Base-by-base conservation (phyloP, 257 asterid species). In the Nicotiana otophora region DNA sequence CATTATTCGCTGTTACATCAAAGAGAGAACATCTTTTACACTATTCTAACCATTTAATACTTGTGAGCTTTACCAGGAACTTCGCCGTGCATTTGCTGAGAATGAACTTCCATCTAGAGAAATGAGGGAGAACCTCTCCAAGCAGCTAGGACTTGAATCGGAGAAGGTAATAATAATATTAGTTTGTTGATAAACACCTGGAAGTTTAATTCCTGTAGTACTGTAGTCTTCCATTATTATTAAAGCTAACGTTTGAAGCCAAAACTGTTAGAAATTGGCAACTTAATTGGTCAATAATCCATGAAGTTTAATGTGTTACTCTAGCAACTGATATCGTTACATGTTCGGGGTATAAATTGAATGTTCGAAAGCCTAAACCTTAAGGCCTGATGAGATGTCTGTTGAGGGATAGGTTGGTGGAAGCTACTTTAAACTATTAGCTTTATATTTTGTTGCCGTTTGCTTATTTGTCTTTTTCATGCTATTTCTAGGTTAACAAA, bases 101-200 rank as follows among this genome's bases (percentile, higher is more conserved):
- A 96, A 90, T 86, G 99, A 96, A 88, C 98, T 96, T 88, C 99
- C 99, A 53, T 87, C 89, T 65, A 94, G 94, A 90, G 84, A 90
- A 77, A 65, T 91, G 79, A 86, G 95, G 91, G 92, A 87, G 80
- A 84, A 86, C 74, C 97, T 96, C 68, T 91, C 99, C 3, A 85
- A 87, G 88, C 92, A 93, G 92, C 90, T 93, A 63, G 97, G 96
- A 74, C 86, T 96, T 67, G 98, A 93, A 80, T 85, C 88, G 81
- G 95, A 88, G 85, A 96, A 96, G 99, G 99, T 95, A 88, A 86
- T 60, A 54, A 16, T 78, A 57, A 74, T 82, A 78, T 86, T 84
- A 62, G 53, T 83, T 64, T 78, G 26, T n/a, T 31, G n/a, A 62
- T 80, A 80, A 60, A 75, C 80, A 51, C 64, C 17, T 75, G 55